Conservation (phyloP, 805 yeast species). For the Jamesozyma jinghongensis region DNA sequence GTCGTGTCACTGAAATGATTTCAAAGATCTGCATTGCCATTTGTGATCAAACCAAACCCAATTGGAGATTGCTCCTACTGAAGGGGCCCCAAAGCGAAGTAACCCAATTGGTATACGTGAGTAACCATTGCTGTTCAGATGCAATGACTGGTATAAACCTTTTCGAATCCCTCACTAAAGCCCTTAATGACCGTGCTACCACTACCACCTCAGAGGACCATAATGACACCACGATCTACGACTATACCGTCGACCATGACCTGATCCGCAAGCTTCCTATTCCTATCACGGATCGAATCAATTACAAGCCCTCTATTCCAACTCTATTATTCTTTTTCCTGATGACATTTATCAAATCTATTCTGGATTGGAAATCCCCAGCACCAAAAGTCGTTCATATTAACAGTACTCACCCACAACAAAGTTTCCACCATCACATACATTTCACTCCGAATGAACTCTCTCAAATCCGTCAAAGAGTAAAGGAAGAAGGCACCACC, state of each 20-base stretch:
- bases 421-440: conserved; percentile 9
- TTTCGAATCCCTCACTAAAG: conserved; percentile 14
- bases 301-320: conserved; percentile 11
- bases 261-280: conserved; percentile 11
- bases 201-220: background rate
- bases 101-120: conserved; percentile 12
- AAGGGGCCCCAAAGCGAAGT: conserved; percentile 3
- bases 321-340: conserved; percentile 10
- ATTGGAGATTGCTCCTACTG: conserved; percentile 20
- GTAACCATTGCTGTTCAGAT: conserved; percentile 22
- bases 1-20: conserved; percentile 9
- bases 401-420: conserved; percentile 2
- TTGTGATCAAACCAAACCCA: conserved; percentile 12
- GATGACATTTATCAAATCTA: conserved; percentile 8
- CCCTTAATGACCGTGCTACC: conserved; percentile 2
- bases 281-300: conserved; percentile 18
- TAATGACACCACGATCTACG: conserved; percentile 4
- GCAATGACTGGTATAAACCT: conserved; percentile 19
- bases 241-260: conserved; percentile 12
- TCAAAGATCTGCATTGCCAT: conserved; percentile 12
- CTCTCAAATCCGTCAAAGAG: conserved; percentile 5
- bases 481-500: conserved; percentile 12
- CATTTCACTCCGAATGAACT: conserved; percentile 9
- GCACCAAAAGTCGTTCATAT: conserved; percentile 7
- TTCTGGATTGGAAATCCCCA: conserved; percentile 12